Base-by-base conservation (phyloP, 192 early-diverging fungal genomes). In the Geranomyces michiganensis region DNA sequence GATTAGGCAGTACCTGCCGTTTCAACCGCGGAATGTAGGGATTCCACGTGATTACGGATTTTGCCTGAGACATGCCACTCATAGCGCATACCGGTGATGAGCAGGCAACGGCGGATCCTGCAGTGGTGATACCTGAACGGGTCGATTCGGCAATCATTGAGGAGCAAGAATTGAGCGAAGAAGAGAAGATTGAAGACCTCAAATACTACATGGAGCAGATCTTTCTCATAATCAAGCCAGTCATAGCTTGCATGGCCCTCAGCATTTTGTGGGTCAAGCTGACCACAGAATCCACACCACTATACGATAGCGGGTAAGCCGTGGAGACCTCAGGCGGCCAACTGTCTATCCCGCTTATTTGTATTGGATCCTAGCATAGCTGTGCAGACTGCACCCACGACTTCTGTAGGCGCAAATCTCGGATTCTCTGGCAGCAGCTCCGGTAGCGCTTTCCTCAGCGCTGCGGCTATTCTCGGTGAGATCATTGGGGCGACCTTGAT, bases 241-340 rank as follows among this genome's bases (percentile, higher is more conserved):
- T 94, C 13, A 77, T 92, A 1, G 48, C 82, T 27, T 93, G 92
- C 59, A 91, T 94, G 67, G 66, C 86, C n/a, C 78, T 94, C 17
- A 85, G 87, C 32, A 89, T 94, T 45, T 76, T 94, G 32, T 94
- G 93, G 93, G 92, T 94, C 59, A 94, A 94, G 65, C 73, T 92
- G n/a, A 76, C 79, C 22, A 70, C 75, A 8, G 77, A 26, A 64
- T 82, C 78, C 24, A 68, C 77, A 69, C 78, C 66, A 29, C 77
- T 85, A 65, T 92, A 86, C 68, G 82, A 84, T 24, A 72, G 75
- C 56, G 77, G 78, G 41, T 56, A 58, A 51, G 46, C 55, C 51
- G 24, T 41, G 36, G n/a, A n/a, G n/a, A n/a, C n/a, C n/a, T n/a
- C n/a, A n/a, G n/a, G n/a, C n/a, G n/a, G n/a, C n/a, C n/a, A n/a